These are phyloP conservation scores for Pseudonitzschia multistriata DNA, from an alignment of 108 stramenopile species.

Conservation along the genomic window DNA sequence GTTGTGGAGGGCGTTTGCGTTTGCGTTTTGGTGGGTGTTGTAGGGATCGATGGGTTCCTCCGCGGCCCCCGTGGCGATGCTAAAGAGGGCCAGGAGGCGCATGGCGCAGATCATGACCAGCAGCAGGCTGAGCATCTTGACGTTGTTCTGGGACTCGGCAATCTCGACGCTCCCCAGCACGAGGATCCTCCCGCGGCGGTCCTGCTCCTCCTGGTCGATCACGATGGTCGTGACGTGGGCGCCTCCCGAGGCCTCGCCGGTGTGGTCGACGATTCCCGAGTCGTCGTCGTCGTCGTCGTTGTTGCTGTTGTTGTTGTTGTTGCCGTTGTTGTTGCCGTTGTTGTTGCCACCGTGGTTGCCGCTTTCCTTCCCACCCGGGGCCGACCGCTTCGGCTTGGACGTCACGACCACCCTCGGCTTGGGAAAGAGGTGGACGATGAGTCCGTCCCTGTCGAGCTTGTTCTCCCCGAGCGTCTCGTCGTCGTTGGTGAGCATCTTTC, in stretches of 20 bases:
- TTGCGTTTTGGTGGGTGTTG: neutral
- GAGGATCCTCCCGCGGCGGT: conserved; percentile 68
- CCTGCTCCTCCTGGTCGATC: conserved; percentile 70
- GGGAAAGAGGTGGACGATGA: conserved; percentile 80
- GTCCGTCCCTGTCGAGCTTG: conserved; percentile 46
- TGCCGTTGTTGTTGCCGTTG: neutral
- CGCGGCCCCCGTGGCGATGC: conserved; percentile 60
- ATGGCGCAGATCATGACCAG: conserved; percentile 73
- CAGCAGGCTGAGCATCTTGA: conserved; percentile 75
- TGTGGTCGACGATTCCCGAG: conserved; percentile 20
- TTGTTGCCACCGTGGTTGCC: neutral
- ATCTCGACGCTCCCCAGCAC: conserved; percentile 70
- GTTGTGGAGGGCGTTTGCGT: neutral
- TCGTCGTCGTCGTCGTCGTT: conserved; percentile 15
- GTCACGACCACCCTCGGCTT: conserved; percentile 75
- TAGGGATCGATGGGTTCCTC: conserved; percentile 36
- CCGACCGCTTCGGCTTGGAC: neutral
- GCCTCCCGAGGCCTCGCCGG: conserved; percentile 48
- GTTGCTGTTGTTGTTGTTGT: conserved; percentile 7
- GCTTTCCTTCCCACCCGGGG: no score
- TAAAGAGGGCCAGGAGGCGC: conserved; percentile 61
- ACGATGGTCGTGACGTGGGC: conserved; percentile 79
- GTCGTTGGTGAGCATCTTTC: conserved; percentile 58
- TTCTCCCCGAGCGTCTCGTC: conserved; percentile 39
- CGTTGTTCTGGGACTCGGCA: conserved; percentile 76